Conservation (phyloP, 768 basidiomycete genomes). For the Leucosporidium creatinivorum region DNA sequence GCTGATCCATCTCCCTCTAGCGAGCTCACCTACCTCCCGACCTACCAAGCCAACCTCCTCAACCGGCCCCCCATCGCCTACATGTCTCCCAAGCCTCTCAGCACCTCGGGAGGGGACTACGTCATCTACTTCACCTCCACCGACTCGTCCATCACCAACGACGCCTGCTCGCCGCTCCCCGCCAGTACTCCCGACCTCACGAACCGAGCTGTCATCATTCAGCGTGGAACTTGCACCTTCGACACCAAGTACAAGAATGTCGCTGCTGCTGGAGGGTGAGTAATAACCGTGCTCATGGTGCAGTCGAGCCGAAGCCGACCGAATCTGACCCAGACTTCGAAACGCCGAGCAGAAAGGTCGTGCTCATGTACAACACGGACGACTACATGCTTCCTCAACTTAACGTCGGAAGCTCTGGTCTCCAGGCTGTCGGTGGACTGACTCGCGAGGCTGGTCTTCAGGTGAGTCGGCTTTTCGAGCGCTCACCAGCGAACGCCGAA, state of each 20-base stretch:
- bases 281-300: no score
- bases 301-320: no score
- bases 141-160: conserved; percentile 42
- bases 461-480: neutral
- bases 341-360: conserved; percentile 40
- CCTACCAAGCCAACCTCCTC: conserved; percentile 3
- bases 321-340: no score
- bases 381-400: neutral
- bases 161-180: conserved; percentile 14
- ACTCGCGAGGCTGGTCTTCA: neutral
- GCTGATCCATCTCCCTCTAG: conserved; percentile 19
- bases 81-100: conserved; percentile 13
- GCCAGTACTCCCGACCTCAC: conserved; percentile 12
- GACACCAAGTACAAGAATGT: conserved; percentile 48
- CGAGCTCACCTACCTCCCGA: conserved; percentile 10
- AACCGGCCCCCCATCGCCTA: conserved; percentile 12
- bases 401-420: conserved; percentile 1
- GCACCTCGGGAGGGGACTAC: conserved; percentile 1
- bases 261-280: neutral
- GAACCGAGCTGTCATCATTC: conserved; percentile 49
- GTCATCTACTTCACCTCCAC: conserved; percentile 53
- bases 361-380: conserved; percentile 32
- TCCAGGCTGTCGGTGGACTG: neutral
- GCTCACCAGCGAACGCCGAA: no score
- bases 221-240: conserved; percentile 56